phyloP scores from a whole-genome alignment of 495 filamentous ascomycete species.

The Mytilinidion resinicola region DNA sequence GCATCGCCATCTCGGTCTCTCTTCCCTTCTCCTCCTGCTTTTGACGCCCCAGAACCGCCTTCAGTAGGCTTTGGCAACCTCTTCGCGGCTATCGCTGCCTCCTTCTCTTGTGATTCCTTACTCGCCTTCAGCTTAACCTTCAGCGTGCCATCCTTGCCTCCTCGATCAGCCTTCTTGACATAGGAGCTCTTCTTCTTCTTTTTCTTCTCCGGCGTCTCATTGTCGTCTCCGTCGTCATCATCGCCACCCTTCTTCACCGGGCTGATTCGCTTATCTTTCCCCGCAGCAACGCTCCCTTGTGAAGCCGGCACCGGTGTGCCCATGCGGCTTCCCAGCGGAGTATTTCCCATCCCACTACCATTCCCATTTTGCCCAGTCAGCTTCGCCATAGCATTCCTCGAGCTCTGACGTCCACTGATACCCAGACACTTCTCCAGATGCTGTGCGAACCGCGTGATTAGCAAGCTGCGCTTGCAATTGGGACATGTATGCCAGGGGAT shows the following conservation, averaged over 20 bases:
- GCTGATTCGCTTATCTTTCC: constrained; percentile 39
- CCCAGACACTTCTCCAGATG: constrained; percentile 79
- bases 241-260: constrained; percentile 23
- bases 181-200: constrained; percentile 43
- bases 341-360: constrained; percentile 34
- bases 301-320: constrained; percentile 53
- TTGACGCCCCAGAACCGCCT: background rate
- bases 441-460: constrained; percentile 58
- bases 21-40: constrained; percentile 18
- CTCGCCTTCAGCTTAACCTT: constrained; percentile 23
- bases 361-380: constrained; percentile 26
- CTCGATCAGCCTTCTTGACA: constrained; percentile 28
- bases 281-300: constrained; percentile 39
- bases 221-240: constrained; percentile 45
- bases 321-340: constrained; percentile 52
- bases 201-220: constrained; percentile 44
- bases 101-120: constrained; percentile 9
- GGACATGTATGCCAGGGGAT: constrained; percentile 69
- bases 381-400: constrained; percentile 42
- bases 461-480: constrained; percentile 55
- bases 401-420: constrained; percentile 61
- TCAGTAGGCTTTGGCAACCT: background rate
- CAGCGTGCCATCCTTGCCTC: constrained; percentile 12
- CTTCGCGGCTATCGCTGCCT: background rate
- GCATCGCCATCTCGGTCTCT: constrained; percentile 23